Percentiles rank a stretch among this genome's conserved stretches.
Evolutionary conservation across 345 rosid genomes (phyloP).

Genomic region (Pelargonium nanum): DNA sequence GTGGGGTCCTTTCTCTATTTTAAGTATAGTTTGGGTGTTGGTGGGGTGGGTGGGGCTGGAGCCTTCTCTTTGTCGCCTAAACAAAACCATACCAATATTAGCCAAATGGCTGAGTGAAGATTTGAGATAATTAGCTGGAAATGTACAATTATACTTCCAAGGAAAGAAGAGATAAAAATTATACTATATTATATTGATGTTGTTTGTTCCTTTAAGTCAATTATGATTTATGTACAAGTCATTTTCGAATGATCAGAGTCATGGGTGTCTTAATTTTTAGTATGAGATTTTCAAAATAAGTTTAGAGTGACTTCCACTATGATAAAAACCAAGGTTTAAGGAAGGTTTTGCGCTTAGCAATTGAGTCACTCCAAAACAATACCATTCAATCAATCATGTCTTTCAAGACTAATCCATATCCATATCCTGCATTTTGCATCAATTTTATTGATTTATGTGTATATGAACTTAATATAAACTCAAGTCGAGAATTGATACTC

Average conservation of each 20-base stretch:
- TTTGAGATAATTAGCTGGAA: constrained; percentile 9
- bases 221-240: constrained; percentile 25
- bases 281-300: constrained; percentile 19
- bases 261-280: constrained; percentile 11
- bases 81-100: constrained; percentile 5
- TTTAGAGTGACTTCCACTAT: constrained; percentile 53
- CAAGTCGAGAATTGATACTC: too few species aligned
- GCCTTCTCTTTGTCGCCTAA: constrained; percentile 25
- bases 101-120: constrained; percentile 19
- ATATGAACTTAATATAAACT: too few species aligned
- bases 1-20: constrained; percentile 3
- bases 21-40: constrained; percentile 10
- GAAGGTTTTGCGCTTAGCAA: constrained; percentile 74
- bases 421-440: neutral
- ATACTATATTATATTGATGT: too few species aligned
- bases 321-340: constrained; percentile 28
- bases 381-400: constrained; percentile 16
- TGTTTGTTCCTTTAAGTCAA: constrained; percentile 5
- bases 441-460: neutral
- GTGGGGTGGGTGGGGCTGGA: constrained; percentile 7
- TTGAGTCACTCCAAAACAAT: constrained; percentile 21
- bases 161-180: too few species aligned
- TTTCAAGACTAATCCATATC: neutral
- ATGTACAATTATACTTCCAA: neutral
- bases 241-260: constrained; percentile 5